These are phyloP conservation scores for Sclerotinia subarctica DNA, from an alignment of 2,329 filamentous ascomycete species.

Conservation along the genomic window DNA sequence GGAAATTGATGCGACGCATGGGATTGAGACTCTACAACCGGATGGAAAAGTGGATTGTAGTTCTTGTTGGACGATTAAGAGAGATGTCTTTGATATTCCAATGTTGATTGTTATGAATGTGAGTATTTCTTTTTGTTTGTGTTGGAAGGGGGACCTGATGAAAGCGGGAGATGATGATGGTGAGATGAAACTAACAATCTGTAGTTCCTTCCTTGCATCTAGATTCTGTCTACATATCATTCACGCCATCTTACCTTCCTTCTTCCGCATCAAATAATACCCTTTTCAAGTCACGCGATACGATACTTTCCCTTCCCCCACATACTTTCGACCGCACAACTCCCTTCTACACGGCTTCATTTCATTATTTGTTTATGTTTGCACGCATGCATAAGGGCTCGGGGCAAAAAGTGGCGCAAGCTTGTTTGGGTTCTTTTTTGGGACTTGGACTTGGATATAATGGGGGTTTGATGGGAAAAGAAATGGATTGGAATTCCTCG, in stretches of 20 bases:
- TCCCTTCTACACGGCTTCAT: not conserved
- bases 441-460: not conserved
- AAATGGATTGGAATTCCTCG: not conserved
- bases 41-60: constrained; percentile 93
- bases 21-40: constrained; percentile 76
- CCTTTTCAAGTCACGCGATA: not conserved
- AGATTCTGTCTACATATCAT: constrained; percentile 24
- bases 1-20: constrained; percentile 67
- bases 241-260: not conserved
- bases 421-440: not conserved
- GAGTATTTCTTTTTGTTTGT: constrained; percentile 46
- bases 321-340: not conserved
- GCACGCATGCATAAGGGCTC: constrained; percentile 8
- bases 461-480: not conserved
- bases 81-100: constrained; percentile 96
- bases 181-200: not conserved
- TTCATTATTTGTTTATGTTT: constrained; percentile 1
- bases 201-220: constrained; percentile 47
- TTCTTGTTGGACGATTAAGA: constrained; percentile 95
- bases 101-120: constrained; percentile 99
- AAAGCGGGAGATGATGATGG: not conserved
- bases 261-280: not conserved
- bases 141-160: constrained; percentile 24
- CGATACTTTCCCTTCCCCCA: not conserved
- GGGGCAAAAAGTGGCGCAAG: constrained; percentile 13